These are phyloP conservation scores for Nephelium lappaceum DNA, from an alignment of 345 rosid species.

Conservation along the genomic window DNA sequence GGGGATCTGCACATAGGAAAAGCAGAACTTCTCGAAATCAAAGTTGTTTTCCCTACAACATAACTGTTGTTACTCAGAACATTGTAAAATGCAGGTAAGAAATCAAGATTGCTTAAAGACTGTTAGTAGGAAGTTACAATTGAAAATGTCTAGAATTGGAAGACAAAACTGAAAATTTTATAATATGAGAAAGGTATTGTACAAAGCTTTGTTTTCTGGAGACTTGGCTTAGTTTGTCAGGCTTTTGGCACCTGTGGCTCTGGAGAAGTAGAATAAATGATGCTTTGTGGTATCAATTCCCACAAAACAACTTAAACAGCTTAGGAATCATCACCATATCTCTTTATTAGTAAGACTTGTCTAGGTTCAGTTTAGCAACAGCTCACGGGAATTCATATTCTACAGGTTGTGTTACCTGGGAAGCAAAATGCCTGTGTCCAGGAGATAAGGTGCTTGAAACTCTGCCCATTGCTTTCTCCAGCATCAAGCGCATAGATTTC, in stretches of 20 bases:
- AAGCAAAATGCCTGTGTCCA: slow-evolving; percentile 83
- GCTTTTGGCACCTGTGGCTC: too few relatives aligned
- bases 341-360: not conserved
- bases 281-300: not conserved
- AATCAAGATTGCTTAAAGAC: not conserved
- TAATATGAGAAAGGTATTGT: not conserved
- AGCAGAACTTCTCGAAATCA: not conserved
- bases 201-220: not conserved
- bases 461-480: slow-evolving; percentile 90
- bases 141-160: not conserved
- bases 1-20: not conserved
- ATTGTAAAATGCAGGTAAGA: not conserved
- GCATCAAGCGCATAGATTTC: slow-evolving; percentile 68
- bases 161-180: not conserved
- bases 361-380: not conserved
- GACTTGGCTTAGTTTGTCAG: not conserved
- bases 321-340: not conserved
- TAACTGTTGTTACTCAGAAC: not conserved
- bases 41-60: not conserved
- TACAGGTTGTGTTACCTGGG: slow-evolving; percentile 47
- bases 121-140: not conserved
- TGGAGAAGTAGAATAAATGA: not conserved
- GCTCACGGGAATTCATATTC: slow-evolving; percentile 7
- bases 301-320: not conserved
- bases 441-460: slow-evolving; percentile 89